Percentiles rank a stretch among this genome's conserved stretches.
Evolutionary conservation across 306 rosid species (phyloP).

Genomic region (Casuarina equisetifolia): DNA sequence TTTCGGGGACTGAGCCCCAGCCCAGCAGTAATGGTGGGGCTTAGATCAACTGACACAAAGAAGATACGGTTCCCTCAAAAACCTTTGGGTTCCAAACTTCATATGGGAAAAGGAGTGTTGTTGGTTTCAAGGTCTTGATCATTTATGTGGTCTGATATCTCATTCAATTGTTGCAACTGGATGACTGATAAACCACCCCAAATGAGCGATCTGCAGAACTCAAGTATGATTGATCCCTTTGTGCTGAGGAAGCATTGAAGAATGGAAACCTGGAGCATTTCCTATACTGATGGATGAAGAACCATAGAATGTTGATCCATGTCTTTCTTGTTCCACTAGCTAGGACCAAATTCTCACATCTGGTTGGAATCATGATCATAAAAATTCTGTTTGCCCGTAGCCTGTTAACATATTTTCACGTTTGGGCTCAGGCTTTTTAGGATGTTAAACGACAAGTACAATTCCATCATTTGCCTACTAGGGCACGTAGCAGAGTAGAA

Average conservation of each 20-base stretch:
- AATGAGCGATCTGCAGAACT: no score
- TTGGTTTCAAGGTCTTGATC: background rate
- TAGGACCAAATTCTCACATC: no score
- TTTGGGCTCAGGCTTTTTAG: background rate
- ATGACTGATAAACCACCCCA: background rate
- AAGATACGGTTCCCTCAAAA: background rate
- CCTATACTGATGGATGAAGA: background rate
- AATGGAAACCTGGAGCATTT: constrained; percentile 8
- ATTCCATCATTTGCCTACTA: background rate
- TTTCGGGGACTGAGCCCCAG: background rate
- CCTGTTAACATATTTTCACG: background rate
- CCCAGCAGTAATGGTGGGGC: background rate
- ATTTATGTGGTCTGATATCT: background rate
- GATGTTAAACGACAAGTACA: background rate
- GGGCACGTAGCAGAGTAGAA: background rate
- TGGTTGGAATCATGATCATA: background rate
- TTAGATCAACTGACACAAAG: background rate
- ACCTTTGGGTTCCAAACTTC: background rate
- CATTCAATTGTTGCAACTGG: background rate
- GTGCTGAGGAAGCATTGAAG: background rate
- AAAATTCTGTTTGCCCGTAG: background rate
- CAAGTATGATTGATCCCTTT: background rate
- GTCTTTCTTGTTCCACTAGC: no score
- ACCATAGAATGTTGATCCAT: no score
- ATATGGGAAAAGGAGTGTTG: background rate